Percentiles rank a stretch among this genome's conserved stretches.
These are phyloP conservation scores for Litsea cubeba DNA, from an alignment of 164 flowering plant genomes.

Conservation along the genomic window DNA sequence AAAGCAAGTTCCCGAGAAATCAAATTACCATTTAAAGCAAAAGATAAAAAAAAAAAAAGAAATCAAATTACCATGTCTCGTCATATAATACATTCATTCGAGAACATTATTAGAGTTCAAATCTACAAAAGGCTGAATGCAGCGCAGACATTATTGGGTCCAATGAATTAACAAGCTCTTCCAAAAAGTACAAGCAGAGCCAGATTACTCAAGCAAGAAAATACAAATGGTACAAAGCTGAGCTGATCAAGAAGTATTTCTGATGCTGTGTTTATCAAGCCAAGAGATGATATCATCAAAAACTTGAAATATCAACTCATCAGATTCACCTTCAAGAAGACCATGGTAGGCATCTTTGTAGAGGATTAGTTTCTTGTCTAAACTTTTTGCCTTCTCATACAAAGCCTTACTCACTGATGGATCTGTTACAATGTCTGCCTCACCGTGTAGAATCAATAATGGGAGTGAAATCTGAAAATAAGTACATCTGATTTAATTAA, in stretches of 20 bases:
- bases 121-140: too few species aligned
- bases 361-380: slow-evolving; percentile 69
- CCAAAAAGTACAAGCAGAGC: too few species aligned
- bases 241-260: not conserved
- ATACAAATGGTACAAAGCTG: too few species aligned
- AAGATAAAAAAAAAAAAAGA: not conserved
- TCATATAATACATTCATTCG: not conserved
- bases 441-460: slow-evolving; percentile 80
- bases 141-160: too few species aligned
- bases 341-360: slow-evolving; percentile 70
- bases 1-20: not conserved
- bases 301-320: slow-evolving; percentile 58
- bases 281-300: slow-evolving; percentile 69
- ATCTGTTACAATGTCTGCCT: slow-evolving; percentile 78
- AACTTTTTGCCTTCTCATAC: slow-evolving; percentile 69
- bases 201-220: too few species aligned
- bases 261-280: slow-evolving; percentile 57
- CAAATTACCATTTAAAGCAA: not conserved
- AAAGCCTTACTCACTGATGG: slow-evolving; percentile 91
- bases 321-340: slow-evolving; percentile 92
- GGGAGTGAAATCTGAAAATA: slow-evolving; percentile 75
- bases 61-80: not conserved
- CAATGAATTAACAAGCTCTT: too few species aligned
- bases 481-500: not conserved
- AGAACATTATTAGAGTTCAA: too few species aligned